Evolutionary conservation across 768 basidiomycete genomes (phyloP).

Genomic region (Lactifluus piperatus): DNA sequence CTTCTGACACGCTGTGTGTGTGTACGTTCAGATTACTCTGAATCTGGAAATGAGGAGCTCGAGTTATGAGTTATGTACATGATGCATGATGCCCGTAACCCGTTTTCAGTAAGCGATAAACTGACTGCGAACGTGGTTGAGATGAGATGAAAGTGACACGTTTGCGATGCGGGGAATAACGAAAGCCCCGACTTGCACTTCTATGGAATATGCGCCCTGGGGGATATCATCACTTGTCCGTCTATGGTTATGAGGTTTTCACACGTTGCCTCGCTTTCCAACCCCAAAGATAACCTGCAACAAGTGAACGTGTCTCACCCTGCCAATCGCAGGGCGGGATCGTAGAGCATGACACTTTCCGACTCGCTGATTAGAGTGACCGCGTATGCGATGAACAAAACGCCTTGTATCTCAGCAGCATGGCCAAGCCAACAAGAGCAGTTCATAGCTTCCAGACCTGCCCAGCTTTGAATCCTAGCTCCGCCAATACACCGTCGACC

Average conservation of each 20-base stretch:
- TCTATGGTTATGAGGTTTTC: too few relatives aligned
- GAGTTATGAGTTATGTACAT: too few relatives aligned
- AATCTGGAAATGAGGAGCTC: too few relatives aligned
- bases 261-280: too few relatives aligned
- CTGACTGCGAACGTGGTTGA: neutral
- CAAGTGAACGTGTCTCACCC: neutral
- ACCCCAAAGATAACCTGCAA: neutral
- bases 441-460: conserved; percentile 63
- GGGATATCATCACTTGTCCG: neutral
- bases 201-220: neutral
- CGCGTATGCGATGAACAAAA: too few relatives aligned
- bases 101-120: too few relatives aligned
- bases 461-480: conserved; percentile 49
- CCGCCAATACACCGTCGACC: conserved; percentile 56
- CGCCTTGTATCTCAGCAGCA: neutral
- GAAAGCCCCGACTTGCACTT: neutral
- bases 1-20: neutral
- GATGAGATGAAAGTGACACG: neutral
- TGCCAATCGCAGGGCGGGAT: neutral
- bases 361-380: neutral
- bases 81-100: neutral
- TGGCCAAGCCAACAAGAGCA: neutral
- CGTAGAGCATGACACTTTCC: neutral
- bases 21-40: too few relatives aligned
- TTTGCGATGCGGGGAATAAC: neutral